phyloP scores from a whole-genome alignment of 2,329 filamentous ascomycete genomes.

The Botryosphaeria dothidea region DNA sequence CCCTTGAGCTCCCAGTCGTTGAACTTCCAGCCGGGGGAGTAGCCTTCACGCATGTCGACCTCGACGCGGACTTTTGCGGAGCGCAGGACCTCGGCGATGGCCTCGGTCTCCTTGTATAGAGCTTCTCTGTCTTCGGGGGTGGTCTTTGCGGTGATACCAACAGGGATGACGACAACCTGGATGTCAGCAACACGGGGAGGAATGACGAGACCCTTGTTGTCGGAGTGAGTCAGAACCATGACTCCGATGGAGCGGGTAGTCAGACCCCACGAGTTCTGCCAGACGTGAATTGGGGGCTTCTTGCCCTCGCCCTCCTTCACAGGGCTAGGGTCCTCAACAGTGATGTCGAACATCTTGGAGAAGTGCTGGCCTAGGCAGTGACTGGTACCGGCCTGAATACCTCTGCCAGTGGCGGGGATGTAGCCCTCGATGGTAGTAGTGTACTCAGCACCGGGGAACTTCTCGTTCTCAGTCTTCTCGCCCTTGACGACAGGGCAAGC shows the following conservation, averaged over 20 bases:
- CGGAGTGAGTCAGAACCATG: constrained; percentile 98
- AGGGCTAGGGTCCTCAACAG: constrained; percentile 79
- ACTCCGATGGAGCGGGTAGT: constrained; percentile 97
- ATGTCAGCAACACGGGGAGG: constrained; percentile 86
- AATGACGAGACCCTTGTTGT: constrained; percentile 92
- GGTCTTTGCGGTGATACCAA: constrained; percentile 82
- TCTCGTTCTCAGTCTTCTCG: constrained; percentile 94
- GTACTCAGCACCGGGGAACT: constrained; percentile 95
- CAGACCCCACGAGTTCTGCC: constrained; percentile 99
- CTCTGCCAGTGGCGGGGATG: constrained; percentile 91
- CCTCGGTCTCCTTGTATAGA: constrained; percentile 74
- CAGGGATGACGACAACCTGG: constrained; percentile 85
- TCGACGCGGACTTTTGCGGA: constrained; percentile 76
- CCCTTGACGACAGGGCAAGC: constrained; percentile 94
- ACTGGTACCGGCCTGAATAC: constrained; percentile 94
- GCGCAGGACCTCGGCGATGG: constrained; percentile 68
- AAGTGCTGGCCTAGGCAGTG: constrained; percentile 98
- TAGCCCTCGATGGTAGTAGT: constrained; percentile 97
- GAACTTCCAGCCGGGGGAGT: constrained; percentile 96
- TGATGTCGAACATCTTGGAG: constrained; percentile 99
- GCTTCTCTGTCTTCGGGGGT: constrained; percentile 71
- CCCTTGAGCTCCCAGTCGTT: constrained; percentile 98
- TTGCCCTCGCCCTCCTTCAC: constrained; percentile 70
- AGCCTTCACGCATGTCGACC: constrained; percentile 82
- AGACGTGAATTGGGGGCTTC: constrained; percentile 70